Evolutionary conservation across 1,284 basidiomycete species (phyloP).

Genomic region (Porogramme epimiltina): DNA sequence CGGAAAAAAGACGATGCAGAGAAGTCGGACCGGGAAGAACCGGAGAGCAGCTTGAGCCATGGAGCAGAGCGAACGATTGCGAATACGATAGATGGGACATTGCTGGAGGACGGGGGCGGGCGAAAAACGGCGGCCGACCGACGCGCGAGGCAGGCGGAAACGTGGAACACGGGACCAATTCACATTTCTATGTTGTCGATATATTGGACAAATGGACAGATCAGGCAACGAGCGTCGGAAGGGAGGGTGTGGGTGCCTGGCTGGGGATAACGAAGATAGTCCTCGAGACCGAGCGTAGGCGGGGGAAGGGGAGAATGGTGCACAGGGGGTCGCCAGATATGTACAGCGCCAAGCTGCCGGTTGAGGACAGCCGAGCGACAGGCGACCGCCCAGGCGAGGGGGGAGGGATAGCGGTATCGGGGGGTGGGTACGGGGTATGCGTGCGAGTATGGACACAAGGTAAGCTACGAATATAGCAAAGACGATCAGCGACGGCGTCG

Average conservation of each 20-base stretch:
- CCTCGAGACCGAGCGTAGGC: neutral
- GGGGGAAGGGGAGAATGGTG: conserved; percentile 3
- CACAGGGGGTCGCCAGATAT: conserved; percentile 12
- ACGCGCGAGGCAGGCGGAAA: neutral
- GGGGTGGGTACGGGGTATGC: conserved; percentile 19
- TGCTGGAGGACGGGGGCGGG: neutral
- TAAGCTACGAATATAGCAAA: conserved; percentile 3
- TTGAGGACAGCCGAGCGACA: neutral
- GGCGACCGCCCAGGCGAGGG: conserved; percentile 1
- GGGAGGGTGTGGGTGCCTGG: conserved; percentile 18
- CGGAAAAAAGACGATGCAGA: neutral
- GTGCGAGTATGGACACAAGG: conserved; percentile 24
- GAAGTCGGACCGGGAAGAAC: neutral
- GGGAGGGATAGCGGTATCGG: conserved; percentile 11
- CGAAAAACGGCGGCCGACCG: conserved; percentile 1
- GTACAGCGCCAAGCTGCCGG: conserved; percentile 10
- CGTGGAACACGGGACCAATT: conserved; percentile 7
- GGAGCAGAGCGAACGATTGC: neutral
- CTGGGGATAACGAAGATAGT: neutral
- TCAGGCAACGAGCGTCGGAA: conserved; percentile 25
- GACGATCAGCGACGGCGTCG: neutral
- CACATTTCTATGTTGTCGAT: conserved; percentile 24
- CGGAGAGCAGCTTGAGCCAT: no score
- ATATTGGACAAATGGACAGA: conserved; percentile 23
- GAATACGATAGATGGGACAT: neutral